Base-by-base conservation (phyloP, 2,329 filamentous ascomycete species). In the Alternaria brassicicola region DNA sequence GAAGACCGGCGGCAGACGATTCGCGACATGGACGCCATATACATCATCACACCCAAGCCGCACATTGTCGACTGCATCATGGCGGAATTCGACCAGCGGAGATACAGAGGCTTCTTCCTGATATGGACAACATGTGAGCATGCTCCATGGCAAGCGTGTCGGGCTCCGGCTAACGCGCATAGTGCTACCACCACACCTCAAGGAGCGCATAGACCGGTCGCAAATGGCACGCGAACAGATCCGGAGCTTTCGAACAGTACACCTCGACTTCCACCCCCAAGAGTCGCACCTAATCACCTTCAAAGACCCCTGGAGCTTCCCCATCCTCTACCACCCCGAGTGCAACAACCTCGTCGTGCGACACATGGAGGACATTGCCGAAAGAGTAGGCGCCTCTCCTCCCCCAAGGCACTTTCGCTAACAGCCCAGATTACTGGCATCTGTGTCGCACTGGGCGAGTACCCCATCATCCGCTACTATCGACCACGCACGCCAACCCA, bases 281-380 rank as follows among this genome's bases (percentile, higher is more conserved):
- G 95, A 99, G 80, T 95, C 93, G 6, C 91, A 96, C 70, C 81
- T 99, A 38, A 83, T 97, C 68, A 96, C 92, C 0, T 97, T 99
- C 71, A 85, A 91, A 73, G 94, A 99, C 74, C 94, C 95, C 1
- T 97, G 90, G 88, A 98, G 94, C 79, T 99, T 99, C 72, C 93
- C 93, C 1, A 85, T 93, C 50, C 83, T 99, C 58, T 99, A 90
- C 79, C 94, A 99, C 74, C 94, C 94, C 1, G 87, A 85, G 52
- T 98, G 95, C 79, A 96, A 96, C 76, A 85, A 87, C 64, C 81
- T 97, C 41, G 89, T 99, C 38, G 86, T 89, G 47, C 84, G 86
- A 54, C 94, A 99, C 75, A 88, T 99, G 85, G 88, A 93, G 72
- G 84, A 86, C 36, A 80, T 98, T 54, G 92, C 95, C 26, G 91